Conservation (phyloP, 2,329 filamentous ascomycete genomes). For the Pezicula rhizophila region DNA sequence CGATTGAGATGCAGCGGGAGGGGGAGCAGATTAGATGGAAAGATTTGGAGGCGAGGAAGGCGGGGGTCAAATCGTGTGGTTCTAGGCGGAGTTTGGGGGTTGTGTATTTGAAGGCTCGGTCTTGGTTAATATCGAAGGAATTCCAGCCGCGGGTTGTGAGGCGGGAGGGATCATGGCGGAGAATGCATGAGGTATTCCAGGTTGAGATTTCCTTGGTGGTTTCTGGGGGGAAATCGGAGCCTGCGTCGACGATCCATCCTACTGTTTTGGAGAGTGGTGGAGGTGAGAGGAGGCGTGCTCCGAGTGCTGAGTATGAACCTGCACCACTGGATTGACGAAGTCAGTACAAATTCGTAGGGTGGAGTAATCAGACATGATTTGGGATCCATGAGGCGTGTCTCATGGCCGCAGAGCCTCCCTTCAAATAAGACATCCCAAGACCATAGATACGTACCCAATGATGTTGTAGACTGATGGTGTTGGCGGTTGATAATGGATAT, state of each 20-base stretch:
- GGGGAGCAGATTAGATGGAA: conserved; percentile 89
- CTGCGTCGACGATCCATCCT: conserved; percentile 87
- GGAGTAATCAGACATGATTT: no score
- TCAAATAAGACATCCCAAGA: no score
- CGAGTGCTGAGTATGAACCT: conserved; percentile 79
- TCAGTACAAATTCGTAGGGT: no score
- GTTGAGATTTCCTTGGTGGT: conserved; percentile 58
- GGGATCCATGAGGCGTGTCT: no score
- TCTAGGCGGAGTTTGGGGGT: conserved; percentile 82
- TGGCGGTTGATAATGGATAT: conserved; percentile 78
- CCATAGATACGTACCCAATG: conserved; percentile 45
- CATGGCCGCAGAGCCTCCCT: no score
- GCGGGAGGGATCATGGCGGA: conserved; percentile 59
- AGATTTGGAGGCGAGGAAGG: conserved; percentile 64
- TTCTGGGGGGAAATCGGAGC: conserved; percentile 73
- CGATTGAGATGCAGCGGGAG: conserved; percentile 67
- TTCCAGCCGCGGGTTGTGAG: conserved; percentile 91
- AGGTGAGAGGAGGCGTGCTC: conserved; percentile 82
- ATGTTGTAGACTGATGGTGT: conserved; percentile 65
- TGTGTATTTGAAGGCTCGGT: conserved; percentile 75
- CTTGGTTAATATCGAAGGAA: conserved; percentile 68
- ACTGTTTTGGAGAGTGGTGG: conserved; percentile 56
- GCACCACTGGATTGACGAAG: conserved; percentile 46
- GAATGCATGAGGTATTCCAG: conserved; percentile 70
- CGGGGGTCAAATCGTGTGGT: conserved; percentile 59